phyloP scores from a whole-genome alignment of 1,139 yeast species.

The Hemisphaericaspora xylofermentans region DNA sequence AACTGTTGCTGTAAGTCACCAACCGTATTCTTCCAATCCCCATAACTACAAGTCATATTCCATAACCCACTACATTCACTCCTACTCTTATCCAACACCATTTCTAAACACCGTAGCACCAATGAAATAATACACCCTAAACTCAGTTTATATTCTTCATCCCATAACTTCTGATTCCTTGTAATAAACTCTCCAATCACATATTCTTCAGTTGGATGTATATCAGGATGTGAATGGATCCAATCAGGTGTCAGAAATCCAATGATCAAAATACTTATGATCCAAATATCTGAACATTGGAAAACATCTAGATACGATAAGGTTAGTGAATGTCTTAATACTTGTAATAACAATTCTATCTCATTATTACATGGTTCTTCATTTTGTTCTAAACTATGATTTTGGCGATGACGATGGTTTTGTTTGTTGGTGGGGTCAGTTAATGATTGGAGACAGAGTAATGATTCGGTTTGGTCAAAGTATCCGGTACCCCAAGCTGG shows the following conservation, averaged over 20 bases:
- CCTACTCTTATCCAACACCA: neutral
- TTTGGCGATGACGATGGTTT: too few species aligned
- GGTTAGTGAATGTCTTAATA: neutral
- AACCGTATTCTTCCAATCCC: neutral
- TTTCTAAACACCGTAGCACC: neutral
- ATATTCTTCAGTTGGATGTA: neutral
- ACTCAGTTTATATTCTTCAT: neutral
- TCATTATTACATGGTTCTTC: neutral
- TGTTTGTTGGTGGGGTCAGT: neutral
- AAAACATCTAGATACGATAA: neutral
- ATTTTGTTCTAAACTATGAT: neutral
- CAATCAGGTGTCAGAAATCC: neutral
- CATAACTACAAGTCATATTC: neutral
- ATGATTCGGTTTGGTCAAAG: constrained; percentile 1
- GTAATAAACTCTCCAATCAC: neutral
- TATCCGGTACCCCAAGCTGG: constrained; percentile 2
- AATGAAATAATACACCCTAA: neutral
- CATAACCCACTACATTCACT: constrained; percentile 1
- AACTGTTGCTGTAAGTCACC: neutral
- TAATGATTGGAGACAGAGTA: neutral
- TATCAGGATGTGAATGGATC: constrained; percentile 2
- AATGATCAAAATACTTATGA: neutral
- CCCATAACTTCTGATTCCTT: neutral
- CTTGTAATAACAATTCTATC: neutral
- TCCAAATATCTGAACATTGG: neutral